Base-by-base conservation (phyloP, 257 asterid genomes). In the Penstemon newberryi region DNA sequence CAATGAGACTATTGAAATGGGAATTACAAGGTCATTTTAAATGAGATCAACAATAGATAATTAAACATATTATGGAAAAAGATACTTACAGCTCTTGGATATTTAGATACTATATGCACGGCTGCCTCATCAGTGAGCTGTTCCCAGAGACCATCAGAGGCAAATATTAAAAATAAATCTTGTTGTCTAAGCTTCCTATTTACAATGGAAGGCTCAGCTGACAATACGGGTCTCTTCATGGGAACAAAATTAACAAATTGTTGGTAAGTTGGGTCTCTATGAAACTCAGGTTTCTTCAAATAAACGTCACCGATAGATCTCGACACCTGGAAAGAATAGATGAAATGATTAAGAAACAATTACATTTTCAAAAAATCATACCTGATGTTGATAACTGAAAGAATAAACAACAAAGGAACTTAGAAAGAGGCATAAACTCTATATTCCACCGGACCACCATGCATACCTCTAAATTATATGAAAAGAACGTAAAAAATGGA, bases 101-200 rank as follows among this genome's bases (percentile, higher is more conserved):
- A 54, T 67, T 80, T 87, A 2, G 83, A 79, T 25, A 94, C 99
- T 52, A 94, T 85, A 42, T 87, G 89, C 71, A 94, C 96, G 3
- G 92, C 99, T 63, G 69, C 87, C 54, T 94, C 90, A 51, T 94
- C 97, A 41, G 85, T 87, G 71, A 94, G 80, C 10, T 90, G 92
- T 61, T 94, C 99, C 99, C 97, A 94, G 45, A 94, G 95, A 71
- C 99, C 99, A 84, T 94, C 99, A 25, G 99, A 91, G 19, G 99
- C 99, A 66, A 94, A 94, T 51, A 94, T 94, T 46, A 94, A 53
- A 75, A 94, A 94, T 71, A 83, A 47, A 77, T 94, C 99, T 66
- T 89, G 86, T 44, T 91, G 95, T 76, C 82, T 76, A 5, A 94
- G 85, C 85, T 87, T 87, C 77, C 95, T 74, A 55, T 82, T 84